Evolutionary conservation across 2,329 filamentous ascomycete species (phyloP), one percentile per base, ranked within the genome.

Genomic region (Aspergillus niger): DNA sequence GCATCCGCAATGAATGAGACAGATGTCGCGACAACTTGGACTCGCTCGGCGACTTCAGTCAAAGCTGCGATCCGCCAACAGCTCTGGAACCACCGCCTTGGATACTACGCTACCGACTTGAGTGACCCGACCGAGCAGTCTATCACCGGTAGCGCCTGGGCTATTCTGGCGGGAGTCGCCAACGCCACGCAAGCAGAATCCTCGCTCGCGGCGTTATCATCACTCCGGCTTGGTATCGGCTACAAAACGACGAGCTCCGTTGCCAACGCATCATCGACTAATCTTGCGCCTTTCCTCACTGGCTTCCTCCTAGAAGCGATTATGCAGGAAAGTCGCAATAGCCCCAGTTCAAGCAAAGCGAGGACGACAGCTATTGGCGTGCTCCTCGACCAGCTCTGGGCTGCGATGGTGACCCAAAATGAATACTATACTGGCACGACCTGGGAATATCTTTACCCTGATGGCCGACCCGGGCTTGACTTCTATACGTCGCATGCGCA

Each of bases 261-360:
- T 20, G 65, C 69, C 7, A 59, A 53, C 17, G 53, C 63, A 15
- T 55, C 65, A 1, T 60, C 63, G 10, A 70, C 65, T 1, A 59
- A 68, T 1, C 76, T 81, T 36, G 81, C 79, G 3, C 80, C 82
- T 10, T 82, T 82, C 64, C 82, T 78, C 24, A 78, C 74, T 11
- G 78, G 79, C 2, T 81, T 81, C 62, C 67, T 82, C 2, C 72
- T 82, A 4, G 67, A 74, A 43, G 73, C 77, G 0, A 65, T 81
- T 0, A 70, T 78, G 52, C 43, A 56, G 26, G 41, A 36, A 11
- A 55, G 58, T 48, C 52, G 38, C 32, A 24, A 48, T 8, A 44
- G 32, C 20, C 11, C 38, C 8, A 28, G 15, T 6, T 55, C 66
- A 24, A 68, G 70, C 0, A 70, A 67, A 52, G 67, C 63, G 13